Evolutionary conservation across 73 alveolate genomes (phyloP).

Genomic region (Paramecium caudatum): DNA sequence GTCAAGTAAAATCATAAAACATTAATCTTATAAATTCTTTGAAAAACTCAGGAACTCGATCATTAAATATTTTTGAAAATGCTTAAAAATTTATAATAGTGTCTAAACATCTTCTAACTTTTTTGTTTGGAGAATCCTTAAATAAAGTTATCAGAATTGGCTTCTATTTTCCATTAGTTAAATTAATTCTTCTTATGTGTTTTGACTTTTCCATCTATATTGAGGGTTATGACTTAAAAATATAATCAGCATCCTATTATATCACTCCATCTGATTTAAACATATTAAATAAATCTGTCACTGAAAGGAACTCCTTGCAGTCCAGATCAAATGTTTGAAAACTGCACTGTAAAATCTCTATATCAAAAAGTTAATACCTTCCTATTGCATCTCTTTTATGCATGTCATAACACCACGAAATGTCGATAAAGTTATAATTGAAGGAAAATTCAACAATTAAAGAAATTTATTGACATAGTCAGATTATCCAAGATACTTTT

Average conservation of each 20-base stretch:
- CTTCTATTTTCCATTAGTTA: background rate
- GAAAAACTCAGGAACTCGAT: background rate
- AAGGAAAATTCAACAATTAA: background rate
- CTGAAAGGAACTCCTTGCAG: constrained; percentile 7
- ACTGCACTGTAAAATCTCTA: background rate
- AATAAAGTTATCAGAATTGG: background rate
- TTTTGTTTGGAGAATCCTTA: background rate
- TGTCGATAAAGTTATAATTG: background rate
- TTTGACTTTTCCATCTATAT: background rate
- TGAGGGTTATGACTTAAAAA: background rate
- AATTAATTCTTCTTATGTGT: background rate
- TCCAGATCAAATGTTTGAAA: constrained; percentile 39
- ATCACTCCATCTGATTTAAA: constrained; percentile 28
- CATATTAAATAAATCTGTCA: constrained; percentile 15
- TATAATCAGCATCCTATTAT: background rate
- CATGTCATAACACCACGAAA: background rate
- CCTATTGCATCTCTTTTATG: constrained; percentile 17
- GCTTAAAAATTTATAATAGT: background rate
- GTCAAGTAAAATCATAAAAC: constrained; percentile 39
- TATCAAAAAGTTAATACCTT: background rate
- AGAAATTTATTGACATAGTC: constrained; percentile 11
- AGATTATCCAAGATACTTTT: background rate
- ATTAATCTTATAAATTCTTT: constrained; percentile 10
- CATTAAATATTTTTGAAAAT: background rate
- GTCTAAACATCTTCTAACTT: background rate